Evolutionary conservation across 768 basidiomycete genomes (phyloP), one percentile per base, ranked within the genome.

Genomic region (Lentinus brumalis): DNA sequence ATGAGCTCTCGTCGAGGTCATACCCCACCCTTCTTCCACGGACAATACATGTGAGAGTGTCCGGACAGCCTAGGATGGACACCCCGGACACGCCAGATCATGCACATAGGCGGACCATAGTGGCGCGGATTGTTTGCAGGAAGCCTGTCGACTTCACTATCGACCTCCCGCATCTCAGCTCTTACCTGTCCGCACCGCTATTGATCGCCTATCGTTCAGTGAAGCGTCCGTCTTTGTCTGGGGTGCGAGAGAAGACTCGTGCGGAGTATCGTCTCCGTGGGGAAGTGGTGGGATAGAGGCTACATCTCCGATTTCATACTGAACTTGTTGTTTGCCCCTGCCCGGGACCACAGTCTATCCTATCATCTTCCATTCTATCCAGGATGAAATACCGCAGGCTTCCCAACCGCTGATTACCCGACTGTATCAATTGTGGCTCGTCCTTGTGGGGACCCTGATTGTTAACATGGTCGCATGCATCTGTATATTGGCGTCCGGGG

Each of bases 401-500:
- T 91, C 89, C 58, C 86, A 86, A 63, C 80, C 85, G 4, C 84
- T 94, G 62, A 89, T 98, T 66, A 89, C 88, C 50, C 86, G 93
- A 40, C 76, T 99, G 61, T 98, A 92, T 72, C 88, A 93, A 70
- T 83, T 98, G 68, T 99, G 97, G 97, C 87, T 98, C 46, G 86
- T 94, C 63, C 89, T 99, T 26, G 69, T 87, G 26, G 83, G 76
- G 41, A 95, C 94, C 7, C 79, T 98, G 53, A 74, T 96, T 70
- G 64, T 98, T 71, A 99, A 99, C 79, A 83, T 97, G 78, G 80
- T 98, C 54, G 91, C 92, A 30, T 96, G 92, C 73, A 88, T 98
- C 70, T 83, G 91, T 69, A 79, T 98, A 65, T 84, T 98, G 66
- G 78, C 91, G 50, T 81, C 88, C 6, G 95, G 95, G 57, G 83